Evolutionary conservation across 2,329 filamentous ascomycete genomes (phyloP).

Genomic region (Macrophomina tecta): DNA sequence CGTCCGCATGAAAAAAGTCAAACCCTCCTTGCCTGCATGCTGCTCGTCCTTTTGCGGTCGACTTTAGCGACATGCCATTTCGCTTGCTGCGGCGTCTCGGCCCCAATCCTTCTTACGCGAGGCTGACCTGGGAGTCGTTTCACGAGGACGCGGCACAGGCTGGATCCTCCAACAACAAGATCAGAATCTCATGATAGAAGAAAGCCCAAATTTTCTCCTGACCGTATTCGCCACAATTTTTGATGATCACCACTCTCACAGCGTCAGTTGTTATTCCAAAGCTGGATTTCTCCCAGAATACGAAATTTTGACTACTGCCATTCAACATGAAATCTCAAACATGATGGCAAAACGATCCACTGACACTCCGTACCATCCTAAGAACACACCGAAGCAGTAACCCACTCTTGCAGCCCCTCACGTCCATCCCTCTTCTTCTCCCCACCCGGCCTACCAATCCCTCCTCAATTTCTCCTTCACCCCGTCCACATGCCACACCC

Average conservation of each 20-base stretch:
- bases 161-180: neutral
- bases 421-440: neutral
- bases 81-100: slow-evolving; percentile 14
- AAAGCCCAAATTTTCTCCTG: neutral
- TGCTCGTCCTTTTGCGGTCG: neutral
- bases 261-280: too few relatives aligned
- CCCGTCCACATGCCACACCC: slow-evolving; percentile 29
- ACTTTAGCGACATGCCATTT: slow-evolving; percentile 12
- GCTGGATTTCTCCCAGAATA: too few relatives aligned
- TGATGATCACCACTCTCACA: too few relatives aligned
- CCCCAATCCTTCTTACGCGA: neutral
- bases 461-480: slow-evolving; percentile 23
- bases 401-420: neutral
- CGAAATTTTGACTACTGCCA: too few relatives aligned
- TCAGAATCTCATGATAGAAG: slow-evolving; percentile 1
- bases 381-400: neutral
- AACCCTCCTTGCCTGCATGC: neutral
- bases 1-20: neutral
- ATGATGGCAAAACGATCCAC: too few relatives aligned
- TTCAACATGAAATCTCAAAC: too few relatives aligned
- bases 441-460: neutral
- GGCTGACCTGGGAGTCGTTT: neutral
- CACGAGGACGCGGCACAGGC: neutral
- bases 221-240: too few relatives aligned
- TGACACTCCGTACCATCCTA: neutral